A percentile compares a stretch with the other conserved stretches of the same genome.
Conservation (phyloP, 305 asterid species). For the Fraxinus nigra region DNA sequence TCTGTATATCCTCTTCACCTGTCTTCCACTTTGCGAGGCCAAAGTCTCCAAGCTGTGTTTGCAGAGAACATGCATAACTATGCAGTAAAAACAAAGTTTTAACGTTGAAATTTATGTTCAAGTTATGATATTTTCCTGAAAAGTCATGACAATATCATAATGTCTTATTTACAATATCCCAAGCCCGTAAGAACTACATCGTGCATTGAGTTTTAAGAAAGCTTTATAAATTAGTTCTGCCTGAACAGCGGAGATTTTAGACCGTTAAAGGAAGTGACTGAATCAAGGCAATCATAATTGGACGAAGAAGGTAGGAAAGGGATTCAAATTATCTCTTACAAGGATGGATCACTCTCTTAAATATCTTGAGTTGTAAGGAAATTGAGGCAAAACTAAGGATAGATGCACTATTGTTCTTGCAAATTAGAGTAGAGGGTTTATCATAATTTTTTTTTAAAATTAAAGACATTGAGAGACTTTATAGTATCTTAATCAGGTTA, state of each 20-base stretch:
- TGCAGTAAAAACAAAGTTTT: not conserved
- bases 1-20: conserved; percentile 40
- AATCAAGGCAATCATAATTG: not conserved
- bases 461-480: not conserved
- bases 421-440: not conserved
- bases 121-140: not conserved
- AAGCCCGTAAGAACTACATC: not conserved
- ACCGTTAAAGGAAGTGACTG: not conserved
- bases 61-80: conserved; percentile 2
- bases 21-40: conserved; percentile 83
- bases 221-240: not conserved
- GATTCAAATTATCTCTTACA: not conserved
- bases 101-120: conserved; percentile 11
- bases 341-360: not conserved
- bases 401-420: not conserved
- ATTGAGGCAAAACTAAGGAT: not conserved
- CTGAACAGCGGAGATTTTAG: not conserved
- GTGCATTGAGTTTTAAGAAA: not conserved
- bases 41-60: conserved; percentile 66
- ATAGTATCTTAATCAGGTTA: not conserved
- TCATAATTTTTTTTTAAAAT: not conserved
- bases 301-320: not conserved
- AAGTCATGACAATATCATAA: not conserved
- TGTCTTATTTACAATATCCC: not conserved
- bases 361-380: not conserved